Percentiles rank a stretch among this genome's conserved stretches.
Conservation (phyloP, 306 rosid species). For the Hylodesmum podocarpum region DNA sequence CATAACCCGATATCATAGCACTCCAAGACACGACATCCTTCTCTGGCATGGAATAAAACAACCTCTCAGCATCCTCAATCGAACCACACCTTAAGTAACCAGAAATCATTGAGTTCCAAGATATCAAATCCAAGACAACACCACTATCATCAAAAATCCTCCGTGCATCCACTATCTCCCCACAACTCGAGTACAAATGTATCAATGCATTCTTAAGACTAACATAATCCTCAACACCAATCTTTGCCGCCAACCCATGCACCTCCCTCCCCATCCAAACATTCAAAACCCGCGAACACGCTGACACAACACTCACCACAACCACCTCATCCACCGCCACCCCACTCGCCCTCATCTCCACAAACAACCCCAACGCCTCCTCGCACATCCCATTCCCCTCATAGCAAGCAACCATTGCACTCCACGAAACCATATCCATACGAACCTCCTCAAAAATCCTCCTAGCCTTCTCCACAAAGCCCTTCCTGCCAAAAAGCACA, state of each 20-base stretch:
- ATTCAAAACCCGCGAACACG: slow-evolving; percentile 44
- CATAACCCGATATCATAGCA: slow-evolving; percentile 80
- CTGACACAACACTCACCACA: slow-evolving; percentile 59
- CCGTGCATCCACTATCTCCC: slow-evolving; percentile 54
- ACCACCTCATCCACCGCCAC: slow-evolving; percentile 80
- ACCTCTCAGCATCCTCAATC: slow-evolving; percentile 52
- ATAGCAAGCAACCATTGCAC: slow-evolving; percentile 73
- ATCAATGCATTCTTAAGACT: slow-evolving; percentile 78
- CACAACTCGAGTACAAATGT: slow-evolving; percentile 63
- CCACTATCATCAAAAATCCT: slow-evolving; percentile 61
- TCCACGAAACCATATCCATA: slow-evolving; percentile 82
- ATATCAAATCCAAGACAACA: slow-evolving; percentile 54
- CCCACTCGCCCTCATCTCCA: slow-evolving; percentile 47
- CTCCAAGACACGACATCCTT: slow-evolving; percentile 81
- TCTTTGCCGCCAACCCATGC: slow-evolving; percentile 61
- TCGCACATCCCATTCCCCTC: slow-evolving; percentile 63
- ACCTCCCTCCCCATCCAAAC: slow-evolving; percentile 48
- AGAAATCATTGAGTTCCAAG: slow-evolving; percentile 92
- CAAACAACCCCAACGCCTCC: slow-evolving; percentile 63
- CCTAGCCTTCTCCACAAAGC: slow-evolving; percentile 48
- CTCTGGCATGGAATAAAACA: slow-evolving; percentile 70
- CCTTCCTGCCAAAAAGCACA: slow-evolving; percentile 54
- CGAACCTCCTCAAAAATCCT: slow-evolving; percentile 48
- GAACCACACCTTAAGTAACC: slow-evolving; percentile 67
- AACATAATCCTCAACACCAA: slow-evolving; percentile 63